Evolutionary conservation across 2,329 filamentous ascomycete species (phyloP), one percentile per base, ranked within the genome.

Genomic region (Ascomycota sp.): DNA sequence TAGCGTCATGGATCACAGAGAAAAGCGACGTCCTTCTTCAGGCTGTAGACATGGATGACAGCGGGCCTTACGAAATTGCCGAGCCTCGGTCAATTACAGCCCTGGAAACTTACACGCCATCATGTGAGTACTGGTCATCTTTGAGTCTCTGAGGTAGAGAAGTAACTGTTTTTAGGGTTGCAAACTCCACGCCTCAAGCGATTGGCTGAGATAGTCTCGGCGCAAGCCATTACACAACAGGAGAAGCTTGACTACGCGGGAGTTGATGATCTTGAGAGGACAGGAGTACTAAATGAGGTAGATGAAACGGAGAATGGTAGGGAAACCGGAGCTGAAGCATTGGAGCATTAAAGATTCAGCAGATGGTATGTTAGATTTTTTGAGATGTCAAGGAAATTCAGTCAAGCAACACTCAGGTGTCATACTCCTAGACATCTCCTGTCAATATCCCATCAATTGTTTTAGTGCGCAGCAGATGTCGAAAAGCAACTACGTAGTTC

Each of bases 41-140:
- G 34, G 83, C 89, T 29, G 85, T 98, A 34, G 89, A 98, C 52
- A 94, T 98, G 85, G 89, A 98, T 47, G 89, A 98, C 56, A 93
- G 82, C 43, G 89, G 89, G 17, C 89, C 86, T 19, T 98, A 98
- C 47, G 89, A 95, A 55, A 98, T 98, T 52, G 89, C 89, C 10
- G 89, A 98, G 54, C 89, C 89, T 20, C 71, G 89, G 48, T 80
- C 82, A 31, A 98, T 98, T 46, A 94, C 85, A 4, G 89, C 89
- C 31, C 59, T 98, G 40, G 89, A 98, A 59, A 98, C 89, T 10
- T 98, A 98, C 51, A 95, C 89, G 30, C 89, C 89, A 38, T 93
- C 85, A 41, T 98, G 86, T 89, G 65, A 67, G 79, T 45, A 17
- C 17, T 4, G 13, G 6, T 9, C 6, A 7, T 20, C n/a, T 13